Evolutionary conservation across 768 basidiomycete genomes (phyloP), one percentile per base, ranked within the genome.

Genomic region (Boletus subparvulus): DNA sequence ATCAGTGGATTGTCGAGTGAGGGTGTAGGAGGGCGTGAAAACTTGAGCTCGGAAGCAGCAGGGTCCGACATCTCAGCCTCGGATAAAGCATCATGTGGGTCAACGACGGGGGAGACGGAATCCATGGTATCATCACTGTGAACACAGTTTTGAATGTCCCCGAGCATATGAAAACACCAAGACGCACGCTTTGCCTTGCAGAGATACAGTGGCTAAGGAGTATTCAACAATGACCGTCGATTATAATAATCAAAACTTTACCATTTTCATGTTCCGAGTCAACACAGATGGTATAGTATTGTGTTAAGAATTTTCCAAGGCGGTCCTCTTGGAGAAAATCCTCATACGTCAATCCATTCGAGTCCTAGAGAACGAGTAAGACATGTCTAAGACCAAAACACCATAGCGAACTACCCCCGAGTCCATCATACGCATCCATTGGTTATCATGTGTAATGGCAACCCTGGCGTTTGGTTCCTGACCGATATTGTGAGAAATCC

Each of bases 381-480:
- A 44, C 11, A 19, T n/a, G n/a, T 6, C 4, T 32, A n/a, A 13
- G 33, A 35, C 7, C 11, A 36, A 8, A 28, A 28, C 7, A 17
- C 16, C 4, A 40, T 21, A 35, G 6, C 7, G 13, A 26, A 35
- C 26, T 30, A 39, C 52, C 44, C 21, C 21, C 21, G 21, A 21
- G 21, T 53, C 21, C 11, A 52, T 35, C 35, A 53, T 45, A 4
- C 4, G n/a, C 36, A 45, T 53, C 52, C 52, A 53, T 46, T 53
- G 35, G 26, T 6, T 46, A 39, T 53, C 52, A 13, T 53, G 52
- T 17, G 36, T 46, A 19, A 53, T 21, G 10, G 52, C 52, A 14
- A 53, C n/a, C 17, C 12, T 30, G 4, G 44, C 52, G 1, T 46
- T 21, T 4, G 26, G 26, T 10, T 53, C 30, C 52, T 53, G 13